Base-by-base conservation (phyloP, 2,329 filamentous ascomycete species). In the Aurifilum marmelostoma region DNA sequence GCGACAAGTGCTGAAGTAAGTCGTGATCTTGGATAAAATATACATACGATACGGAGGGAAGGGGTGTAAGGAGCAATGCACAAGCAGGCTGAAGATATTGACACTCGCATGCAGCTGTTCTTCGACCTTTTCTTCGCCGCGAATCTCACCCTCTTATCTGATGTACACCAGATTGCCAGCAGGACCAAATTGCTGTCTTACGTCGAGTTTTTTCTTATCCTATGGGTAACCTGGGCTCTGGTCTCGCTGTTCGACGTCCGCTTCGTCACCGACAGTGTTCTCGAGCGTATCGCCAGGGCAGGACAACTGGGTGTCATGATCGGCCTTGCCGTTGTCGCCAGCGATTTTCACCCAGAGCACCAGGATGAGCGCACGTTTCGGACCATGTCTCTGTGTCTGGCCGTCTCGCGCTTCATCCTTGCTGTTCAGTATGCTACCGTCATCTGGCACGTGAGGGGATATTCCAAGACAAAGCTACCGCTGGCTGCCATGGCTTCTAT, bases 201-300 rank as follows among this genome's bases (percentile, higher is more conserved):
- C 50, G 71, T 79, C n/a, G 79, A 78, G 9, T 80, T 77, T 67
- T 81, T 81, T 52, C 75, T 73, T 29, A 80, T 91, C 24, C 79
- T 91, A 7, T 91, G 89, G 89, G 85, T 89, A 69, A 90, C 87
- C n/a, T 91, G 89, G 89, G 83, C 90, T 47, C 82, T 89, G 69
- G 85, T 88, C 32, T 84, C 85, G 9, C 78, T 91, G 1, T 90
- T 88, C 75, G 89, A 92, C 76, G 85, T 91, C 47, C 87, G 89
- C 0, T 91, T 90, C 75, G 84, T 87, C 0, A 83, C 86, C 32
- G 89, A 92, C 76, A 88, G 85, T 52, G 80, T 91, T 43, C 89
- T 91, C 73, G 65, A 90, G 72, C 84, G 89, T 41, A 73, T 83
- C 37, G 85, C 84, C 71, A 87, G 89, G 74, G 86, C 83, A 2